Base-by-base conservation (phyloP, 805 yeast genomes). In the Candida verbasci region DNA sequence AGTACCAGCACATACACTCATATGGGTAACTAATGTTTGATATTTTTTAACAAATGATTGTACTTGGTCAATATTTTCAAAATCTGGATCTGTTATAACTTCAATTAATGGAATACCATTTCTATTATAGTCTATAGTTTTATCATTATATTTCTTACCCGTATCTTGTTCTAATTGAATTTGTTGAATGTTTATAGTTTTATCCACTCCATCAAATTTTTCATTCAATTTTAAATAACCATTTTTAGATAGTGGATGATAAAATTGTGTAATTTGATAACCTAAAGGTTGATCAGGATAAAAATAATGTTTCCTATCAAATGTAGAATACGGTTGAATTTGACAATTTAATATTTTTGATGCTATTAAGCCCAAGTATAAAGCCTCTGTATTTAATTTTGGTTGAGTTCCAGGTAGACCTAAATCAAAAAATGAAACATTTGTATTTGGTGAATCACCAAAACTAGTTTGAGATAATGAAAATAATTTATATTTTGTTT, bases 261-360 rank as follows among this genome's bases (percentile, higher is more conserved):
- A 86, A 52, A 78, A 85, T 59, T 93, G 98, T 0, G 98, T 93
- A 34, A 93, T 83, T 56, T 93, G 98, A 59, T 88, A 93, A 1
- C 98, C 98, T 36, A 84, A 60, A 0, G 98, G 98, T 55, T 93
- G 97, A 57, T 93, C 98, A 1, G 89, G 91, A 56, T 93, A 93
- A 58, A 93, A 88, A 56, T 93, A 93, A 56, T 93, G 98, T 58
- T 93, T 93, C 46, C 98, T 68, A 53, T 93, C 98, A 56, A 93
- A 93, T 1, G 80, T 66, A 1, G 91, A 83, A 6, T 52, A 44
- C 0, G 58, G 45, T 40, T 74, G 75, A 11, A 93, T 70, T 0
- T 66, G 53, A 40, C 86, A 74, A 23, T 81, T 69, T 35, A 89
- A 58, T 0, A 93, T 86, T 2, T 74, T 56, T 0, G 94, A 89